phyloP scores from a whole-genome alignment of 148 eudicot species.

The Drosera capensis region DNA sequence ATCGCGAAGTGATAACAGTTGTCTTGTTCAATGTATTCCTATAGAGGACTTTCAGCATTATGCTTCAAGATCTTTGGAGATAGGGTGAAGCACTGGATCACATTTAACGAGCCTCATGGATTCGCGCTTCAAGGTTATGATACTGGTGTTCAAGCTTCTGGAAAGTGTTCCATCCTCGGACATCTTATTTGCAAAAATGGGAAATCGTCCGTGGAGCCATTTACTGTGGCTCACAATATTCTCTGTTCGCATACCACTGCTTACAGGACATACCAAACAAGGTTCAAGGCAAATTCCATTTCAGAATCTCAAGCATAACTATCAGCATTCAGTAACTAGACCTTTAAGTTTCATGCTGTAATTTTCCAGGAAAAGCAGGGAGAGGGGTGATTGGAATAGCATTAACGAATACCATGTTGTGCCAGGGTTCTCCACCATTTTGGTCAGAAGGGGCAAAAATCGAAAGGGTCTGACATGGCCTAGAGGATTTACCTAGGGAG shows the following conservation, averaged over 20 bases:
- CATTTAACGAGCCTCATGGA: constrained; percentile 92
- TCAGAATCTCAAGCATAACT: not conserved
- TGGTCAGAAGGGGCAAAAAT: too few species aligned
- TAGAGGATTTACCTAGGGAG: too few species aligned
- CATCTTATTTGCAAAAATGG: constrained; percentile 65
- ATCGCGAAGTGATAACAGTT: not conserved
- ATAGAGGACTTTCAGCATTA: constrained; percentile 63
- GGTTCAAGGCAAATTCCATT: constrained; percentile 49
- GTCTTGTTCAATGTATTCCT: constrained; percentile 4
- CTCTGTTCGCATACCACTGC: constrained; percentile 72
- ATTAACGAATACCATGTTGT: too few species aligned
- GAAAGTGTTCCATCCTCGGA: constrained; percentile 73
- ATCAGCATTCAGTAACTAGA: not conserved
- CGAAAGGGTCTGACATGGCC: too few species aligned
- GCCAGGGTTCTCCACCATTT: too few species aligned
- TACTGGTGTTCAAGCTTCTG: constrained; percentile 81
- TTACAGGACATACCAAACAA: constrained; percentile 43
- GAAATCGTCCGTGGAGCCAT: constrained; percentile 69
- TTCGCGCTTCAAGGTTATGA: constrained; percentile 75
- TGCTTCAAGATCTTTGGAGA: constrained; percentile 78
- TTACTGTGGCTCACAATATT: constrained; percentile 76
- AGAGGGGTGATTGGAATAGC: constrained; percentile 69
- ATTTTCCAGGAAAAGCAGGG: constrained; percentile 50
- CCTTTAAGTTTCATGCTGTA: not conserved
- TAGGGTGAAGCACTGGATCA: constrained; percentile 88